Base-by-base conservation (phyloP, 345 rosid species). In the Mercurialis annua region DNA sequence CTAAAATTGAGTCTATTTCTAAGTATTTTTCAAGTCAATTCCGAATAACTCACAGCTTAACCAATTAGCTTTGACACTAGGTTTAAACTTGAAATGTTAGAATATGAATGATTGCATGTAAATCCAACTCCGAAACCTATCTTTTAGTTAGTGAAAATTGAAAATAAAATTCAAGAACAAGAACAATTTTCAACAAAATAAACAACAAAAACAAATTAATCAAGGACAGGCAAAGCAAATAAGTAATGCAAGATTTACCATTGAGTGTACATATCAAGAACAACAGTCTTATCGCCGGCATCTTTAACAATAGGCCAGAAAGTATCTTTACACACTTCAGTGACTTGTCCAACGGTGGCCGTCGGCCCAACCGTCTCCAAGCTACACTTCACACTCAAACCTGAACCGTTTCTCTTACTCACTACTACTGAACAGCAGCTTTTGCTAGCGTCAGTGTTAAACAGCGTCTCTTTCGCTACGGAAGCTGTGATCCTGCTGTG, bases 221-320 rank as follows among this genome's bases (percentile, higher is more conserved):
- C n/a, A n/a, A n/a, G 48, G 17, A 44, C 17, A 2, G 12, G 48
- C 11, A 10, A 44, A 44, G 6, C 6, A 44, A 10, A 46, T 1
- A 46, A 24, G 31, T 11, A 53, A 55, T 14, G 31, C 17, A 55
- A 31, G 17, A 27, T 9, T 5, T 75, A 92, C 98, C 98, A 92
- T 48, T 92, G 98, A 40, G 98, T 92, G 76, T 90, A 92, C 98
- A 90, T 92, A 71, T 92, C 97, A 55, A 92, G 87, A 71, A 92
- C 97, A 66, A 90, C 92, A 40, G 88, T 72, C 80, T 87, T 92
- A 15, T 87, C 93, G 24, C 85, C 82, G 73, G 96, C 93, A 60
- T 90, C 85, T 57, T 90, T 76, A 47, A 92, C 98, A 34, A 92
- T 81, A 30, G 97, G 96, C 98, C 98, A 92, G 73, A 92, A 90